Conservation (phyloP, 2,329 filamentous ascomycete genomes). For the Whalleya microplaca region DNA sequence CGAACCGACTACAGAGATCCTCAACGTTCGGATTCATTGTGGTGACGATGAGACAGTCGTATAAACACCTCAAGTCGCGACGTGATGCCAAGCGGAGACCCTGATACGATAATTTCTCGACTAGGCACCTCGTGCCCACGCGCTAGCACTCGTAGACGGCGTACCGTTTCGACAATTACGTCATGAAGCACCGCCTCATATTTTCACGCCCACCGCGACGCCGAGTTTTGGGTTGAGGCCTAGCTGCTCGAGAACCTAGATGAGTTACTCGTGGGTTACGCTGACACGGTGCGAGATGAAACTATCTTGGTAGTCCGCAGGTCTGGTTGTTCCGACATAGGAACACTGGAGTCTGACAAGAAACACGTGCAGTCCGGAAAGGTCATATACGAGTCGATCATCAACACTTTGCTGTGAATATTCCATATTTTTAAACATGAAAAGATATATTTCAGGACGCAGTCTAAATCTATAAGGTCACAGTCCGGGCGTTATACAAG, state of each 20-base stretch:
- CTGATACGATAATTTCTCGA: conserved; percentile 42
- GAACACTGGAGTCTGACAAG: conserved; percentile 44
- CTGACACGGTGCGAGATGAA: conserved; percentile 49
- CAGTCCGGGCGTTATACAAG: too few relatives aligned
- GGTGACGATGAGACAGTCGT: conserved; percentile 41
- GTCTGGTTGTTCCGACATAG: conserved; percentile 38
- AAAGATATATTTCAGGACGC: too few relatives aligned
- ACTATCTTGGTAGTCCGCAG: conserved; percentile 50
- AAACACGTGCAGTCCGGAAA: conserved; percentile 45
- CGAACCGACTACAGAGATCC: conserved; percentile 49
- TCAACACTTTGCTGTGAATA: too few relatives aligned
- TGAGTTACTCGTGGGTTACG: conserved; percentile 50
- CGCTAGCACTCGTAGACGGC: conserved; percentile 48
- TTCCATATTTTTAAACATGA: too few relatives aligned
- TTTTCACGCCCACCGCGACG: conserved; percentile 44
- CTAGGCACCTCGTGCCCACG: conserved; percentile 42
- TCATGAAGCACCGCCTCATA: conserved; percentile 52
- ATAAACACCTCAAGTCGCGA: conserved; percentile 44
- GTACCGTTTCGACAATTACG: conserved; percentile 51
- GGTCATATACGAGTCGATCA: conserved; percentile 47
- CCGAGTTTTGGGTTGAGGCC: conserved; percentile 49
- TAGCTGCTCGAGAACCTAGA: conserved; percentile 50
- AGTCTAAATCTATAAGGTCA: too few relatives aligned
- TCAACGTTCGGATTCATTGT: conserved; percentile 44
- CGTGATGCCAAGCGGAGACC: conserved; percentile 37